Evolutionary conservation across 768 basidiomycete species (phyloP).

Genomic region (Rhizopogon roseolus): DNA sequence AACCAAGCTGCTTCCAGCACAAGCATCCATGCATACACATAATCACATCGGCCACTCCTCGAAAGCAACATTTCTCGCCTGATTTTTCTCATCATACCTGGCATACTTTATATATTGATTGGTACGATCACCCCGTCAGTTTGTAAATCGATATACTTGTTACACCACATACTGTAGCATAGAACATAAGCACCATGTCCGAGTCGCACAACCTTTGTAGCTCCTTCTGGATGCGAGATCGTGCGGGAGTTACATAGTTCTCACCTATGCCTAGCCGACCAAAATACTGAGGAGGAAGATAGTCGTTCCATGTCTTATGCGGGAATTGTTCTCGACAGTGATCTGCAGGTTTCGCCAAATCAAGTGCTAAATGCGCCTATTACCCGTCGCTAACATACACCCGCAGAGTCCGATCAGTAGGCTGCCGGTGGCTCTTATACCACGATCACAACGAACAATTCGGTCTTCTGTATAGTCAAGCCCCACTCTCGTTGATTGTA

Average conservation of each 20-base stretch:
- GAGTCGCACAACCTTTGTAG: too few relatives aligned
- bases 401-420: neutral
- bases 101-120: neutral
- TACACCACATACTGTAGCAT: neutral
- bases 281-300: too few relatives aligned
- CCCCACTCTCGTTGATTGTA: neutral
- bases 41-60: neutral
- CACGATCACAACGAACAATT: neutral
- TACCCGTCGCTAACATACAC: neutral
- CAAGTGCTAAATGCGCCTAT: neutral
- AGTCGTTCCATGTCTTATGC: too few relatives aligned
- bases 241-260: too few relatives aligned
- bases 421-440: neutral
- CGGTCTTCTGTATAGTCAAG: neutral
- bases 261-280: too few relatives aligned
- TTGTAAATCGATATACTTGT: too few relatives aligned
- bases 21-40: too few relatives aligned
- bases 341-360: too few relatives aligned
- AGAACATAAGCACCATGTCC: neutral
- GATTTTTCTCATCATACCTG: neutral
- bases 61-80: too few relatives aligned
- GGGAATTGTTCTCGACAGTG: too few relatives aligned
- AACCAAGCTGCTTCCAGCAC: neutral
- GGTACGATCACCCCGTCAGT: neutral
- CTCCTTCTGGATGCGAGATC: too few relatives aligned